These are phyloP conservation scores for Monotropa hypopitys DNA, from an alignment of 179 eudicot genomes.

Conservation along the genomic window DNA sequence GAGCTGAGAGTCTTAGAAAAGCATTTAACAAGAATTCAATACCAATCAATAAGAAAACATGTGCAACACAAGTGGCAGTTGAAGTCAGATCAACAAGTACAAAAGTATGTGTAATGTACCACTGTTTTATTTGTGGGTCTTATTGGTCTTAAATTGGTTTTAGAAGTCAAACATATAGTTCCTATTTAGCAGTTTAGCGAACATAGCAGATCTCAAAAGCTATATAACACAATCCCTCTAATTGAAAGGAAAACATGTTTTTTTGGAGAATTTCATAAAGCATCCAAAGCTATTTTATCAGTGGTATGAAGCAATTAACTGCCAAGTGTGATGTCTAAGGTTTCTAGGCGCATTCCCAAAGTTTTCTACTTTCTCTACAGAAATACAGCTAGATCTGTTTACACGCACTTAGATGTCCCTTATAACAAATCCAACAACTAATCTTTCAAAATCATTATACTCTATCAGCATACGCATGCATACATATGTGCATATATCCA, in stretches of 20 bases:
- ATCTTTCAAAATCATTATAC: neutral
- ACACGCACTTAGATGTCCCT: neutral
- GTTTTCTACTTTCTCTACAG: neutral
- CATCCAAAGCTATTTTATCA: neutral
- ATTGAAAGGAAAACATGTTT: too few relatives aligned
- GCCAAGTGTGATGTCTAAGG: neutral
- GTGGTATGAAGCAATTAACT: neutral
- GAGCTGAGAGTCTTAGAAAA: neutral
- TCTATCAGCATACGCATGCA: neutral
- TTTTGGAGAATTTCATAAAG: neutral
- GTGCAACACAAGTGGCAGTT: neutral
- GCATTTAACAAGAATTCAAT: constrained; percentile 1
- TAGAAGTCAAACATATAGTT: neutral
- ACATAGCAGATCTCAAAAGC: neutral
- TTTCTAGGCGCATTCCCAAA: neutral
- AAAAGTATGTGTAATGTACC: neutral
- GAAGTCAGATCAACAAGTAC: neutral
- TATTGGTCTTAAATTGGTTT: neutral
- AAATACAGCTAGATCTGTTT: neutral
- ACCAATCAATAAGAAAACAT: neutral
- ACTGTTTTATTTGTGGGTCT: neutral
- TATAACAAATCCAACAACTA: neutral
- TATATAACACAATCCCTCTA: neutral
- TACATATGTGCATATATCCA: neutral
- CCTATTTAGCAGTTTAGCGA: neutral